Evolutionary conservation across 1,284 basidiomycete species (phyloP), one percentile per base, ranked within the genome.

Genomic region (Vanrija pseudolonga): DNA sequence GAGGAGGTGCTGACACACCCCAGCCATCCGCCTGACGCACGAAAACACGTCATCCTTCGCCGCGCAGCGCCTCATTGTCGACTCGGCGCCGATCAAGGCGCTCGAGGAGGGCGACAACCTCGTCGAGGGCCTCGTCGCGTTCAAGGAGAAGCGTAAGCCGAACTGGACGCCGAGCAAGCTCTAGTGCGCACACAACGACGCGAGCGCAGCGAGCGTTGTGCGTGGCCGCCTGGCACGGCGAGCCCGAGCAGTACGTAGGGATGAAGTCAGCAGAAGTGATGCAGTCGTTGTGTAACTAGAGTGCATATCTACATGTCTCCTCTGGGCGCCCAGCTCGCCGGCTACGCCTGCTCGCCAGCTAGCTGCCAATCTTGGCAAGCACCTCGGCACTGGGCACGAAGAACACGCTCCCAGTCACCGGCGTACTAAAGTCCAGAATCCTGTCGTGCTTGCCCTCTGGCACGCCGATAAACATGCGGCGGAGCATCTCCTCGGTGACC

Each of bases 401-500:
- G 44, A 50, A 60, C 11, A 39, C 47, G 41, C 47, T 45, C 4
- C 59, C 59, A 4, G 55, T 60, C 15, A 46, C 47, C 17, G 59
- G 51, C 15, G 37, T 49, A 2, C 54, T 56, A 19, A 36, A 60
- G 46, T 60, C 59, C 24, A 60, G 50, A 26, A 60, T 56, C 20
- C 50, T 42, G 26, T 60, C 59, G 40, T 60, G 53, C 36, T 54
- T 51, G 36, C 59, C 59, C 11, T 19, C 22, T 0, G 59, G 59
- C 18, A 52, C 52, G 20, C 59, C 59, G 50, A 60, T 44, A 17
- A 60, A 60, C 59, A 60, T 60, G 44, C 47, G 38, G 49, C 55
- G 43, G 15, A 60, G 51, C 59, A 60, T 60, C 55, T 55, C 51
- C 52, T 60, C 55, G 1, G 49, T 56, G 17, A 60, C 59, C 59